phyloP scores from a whole-genome alignment of 495 filamentous ascomycete genomes.

The Penicillium steckii region DNA sequence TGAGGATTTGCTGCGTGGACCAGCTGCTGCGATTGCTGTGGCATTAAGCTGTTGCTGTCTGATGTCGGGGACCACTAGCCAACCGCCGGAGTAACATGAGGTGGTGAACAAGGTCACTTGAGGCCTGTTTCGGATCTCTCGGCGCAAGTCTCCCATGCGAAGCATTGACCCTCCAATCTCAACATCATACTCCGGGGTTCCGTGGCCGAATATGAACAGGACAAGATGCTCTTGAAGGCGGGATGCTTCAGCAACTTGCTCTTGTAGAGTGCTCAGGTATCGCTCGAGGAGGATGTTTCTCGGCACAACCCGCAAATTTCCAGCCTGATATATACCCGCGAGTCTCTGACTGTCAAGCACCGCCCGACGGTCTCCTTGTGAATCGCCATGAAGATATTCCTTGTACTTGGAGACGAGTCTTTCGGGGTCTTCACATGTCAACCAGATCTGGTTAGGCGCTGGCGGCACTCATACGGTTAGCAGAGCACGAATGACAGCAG shows the following conservation, averaged over 20 bases:
- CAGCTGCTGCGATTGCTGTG: slow-evolving; percentile 4
- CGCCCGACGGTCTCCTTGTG: background rate
- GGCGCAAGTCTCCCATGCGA: background rate
- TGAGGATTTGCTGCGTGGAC: background rate
- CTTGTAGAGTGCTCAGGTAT: background rate
- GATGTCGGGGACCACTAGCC: slow-evolving; percentile 6
- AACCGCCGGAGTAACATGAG: slow-evolving; percentile 20
- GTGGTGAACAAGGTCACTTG: slow-evolving; percentile 17
- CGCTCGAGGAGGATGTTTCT: background rate
- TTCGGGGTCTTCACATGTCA: slow-evolving; percentile 3
- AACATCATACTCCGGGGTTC: background rate
- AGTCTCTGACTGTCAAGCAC: background rate
- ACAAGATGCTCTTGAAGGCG: background rate
- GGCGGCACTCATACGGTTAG: background rate
- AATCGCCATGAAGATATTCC: slow-evolving; percentile 2
- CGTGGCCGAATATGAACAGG: background rate
- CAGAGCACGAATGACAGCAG: background rate
- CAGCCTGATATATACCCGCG: background rate
- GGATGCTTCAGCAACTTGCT: background rate
- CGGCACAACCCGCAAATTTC: background rate
- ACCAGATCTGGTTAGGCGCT: slow-evolving; percentile 4
- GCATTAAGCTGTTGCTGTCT: slow-evolving; percentile 1
- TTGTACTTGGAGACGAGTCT: background rate
- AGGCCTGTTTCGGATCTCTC: background rate
- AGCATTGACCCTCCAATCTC: background rate